Conservation (phyloP, 495 filamentous ascomycete species). For the Tuber borchii region DNA sequence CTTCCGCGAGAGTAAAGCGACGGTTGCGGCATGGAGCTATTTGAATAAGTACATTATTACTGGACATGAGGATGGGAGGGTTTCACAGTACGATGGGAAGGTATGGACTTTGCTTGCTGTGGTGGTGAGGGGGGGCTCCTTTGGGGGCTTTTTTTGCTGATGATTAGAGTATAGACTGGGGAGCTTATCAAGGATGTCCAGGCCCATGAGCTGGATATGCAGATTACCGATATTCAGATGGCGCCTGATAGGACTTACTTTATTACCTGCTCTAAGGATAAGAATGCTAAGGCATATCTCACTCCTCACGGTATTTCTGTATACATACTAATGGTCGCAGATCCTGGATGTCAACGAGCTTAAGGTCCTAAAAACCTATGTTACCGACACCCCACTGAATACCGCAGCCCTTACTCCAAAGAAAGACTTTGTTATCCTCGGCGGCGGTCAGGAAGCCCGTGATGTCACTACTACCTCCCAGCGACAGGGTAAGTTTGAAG, state of each 20-base stretch:
- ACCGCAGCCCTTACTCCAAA: conserved; percentile 84
- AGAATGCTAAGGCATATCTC: conserved; percentile 72
- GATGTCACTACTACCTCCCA: conserved; percentile 94
- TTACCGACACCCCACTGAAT: conserved; percentile 92
- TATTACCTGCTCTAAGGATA: conserved; percentile 96
- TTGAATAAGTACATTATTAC: conserved; percentile 89
- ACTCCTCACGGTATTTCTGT: not conserved
- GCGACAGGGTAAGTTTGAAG: conserved; percentile 96
- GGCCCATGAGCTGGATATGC: conserved; percentile 73
- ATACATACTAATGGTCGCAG: conserved; percentile 44
- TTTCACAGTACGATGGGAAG: conserved; percentile 94
- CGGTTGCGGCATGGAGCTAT: conserved; percentile 93
- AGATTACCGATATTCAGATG: conserved; percentile 93
- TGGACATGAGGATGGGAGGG: conserved; percentile 89
- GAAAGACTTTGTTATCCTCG: conserved; percentile 95
- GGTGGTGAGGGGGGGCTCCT: not conserved
- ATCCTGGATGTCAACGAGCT: conserved; percentile 76
- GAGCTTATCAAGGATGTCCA: conserved; percentile 71
- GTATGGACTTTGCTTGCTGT: conserved; percentile 44
- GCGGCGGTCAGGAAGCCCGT: conserved; percentile 96
- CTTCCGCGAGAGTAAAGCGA: conserved; percentile 89
- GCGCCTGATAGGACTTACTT: conserved; percentile 89
- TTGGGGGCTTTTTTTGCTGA: conserved; percentile 9
- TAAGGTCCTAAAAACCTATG: conserved; percentile 84
- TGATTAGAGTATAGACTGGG: conserved; percentile 55